Evolutionary conservation across 768 basidiomycete species (phyloP).

Genomic region (Leccinum incarnatum): DNA sequence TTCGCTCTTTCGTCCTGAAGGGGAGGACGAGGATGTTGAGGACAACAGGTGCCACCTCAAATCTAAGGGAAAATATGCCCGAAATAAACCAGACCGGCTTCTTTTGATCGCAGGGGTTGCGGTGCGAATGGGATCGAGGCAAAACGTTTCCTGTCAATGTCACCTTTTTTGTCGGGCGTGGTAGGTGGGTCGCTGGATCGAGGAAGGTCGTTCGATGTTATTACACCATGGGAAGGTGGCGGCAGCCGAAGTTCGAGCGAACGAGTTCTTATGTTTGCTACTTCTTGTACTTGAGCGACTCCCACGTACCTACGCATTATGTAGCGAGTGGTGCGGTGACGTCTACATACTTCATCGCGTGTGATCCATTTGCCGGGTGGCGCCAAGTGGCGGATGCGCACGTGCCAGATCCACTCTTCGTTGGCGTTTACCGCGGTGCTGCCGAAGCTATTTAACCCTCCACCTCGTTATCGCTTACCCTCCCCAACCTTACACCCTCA

Average conservation of each 20-base stretch:
- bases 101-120: not conserved
- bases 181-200: not conserved
- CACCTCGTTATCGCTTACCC: not conserved
- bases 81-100: not conserved
- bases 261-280: not conserved
- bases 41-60: not conserved
- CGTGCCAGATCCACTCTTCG: slow-evolving; percentile 6
- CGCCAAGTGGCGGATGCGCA: slow-evolving; percentile 10
- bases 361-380: not conserved
- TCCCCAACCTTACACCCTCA: slow-evolving; percentile 16
- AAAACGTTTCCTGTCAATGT: not conserved
- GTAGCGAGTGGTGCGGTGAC: not conserved
- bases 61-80: not conserved
- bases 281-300: too few relatives aligned
- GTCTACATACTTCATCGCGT: not conserved
- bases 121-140: not conserved
- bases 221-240: not conserved
- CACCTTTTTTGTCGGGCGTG: not conserved
- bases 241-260: not conserved
- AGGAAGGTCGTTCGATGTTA: not conserved
- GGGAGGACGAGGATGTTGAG: not conserved
- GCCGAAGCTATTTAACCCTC: slow-evolving; percentile 18
- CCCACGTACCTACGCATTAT: too few relatives aligned
- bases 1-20: not conserved
- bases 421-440: not conserved